Evolutionary conservation across 371 early-diverging fungal species (phyloP).

Genomic region (Mortierella sp.): DNA sequence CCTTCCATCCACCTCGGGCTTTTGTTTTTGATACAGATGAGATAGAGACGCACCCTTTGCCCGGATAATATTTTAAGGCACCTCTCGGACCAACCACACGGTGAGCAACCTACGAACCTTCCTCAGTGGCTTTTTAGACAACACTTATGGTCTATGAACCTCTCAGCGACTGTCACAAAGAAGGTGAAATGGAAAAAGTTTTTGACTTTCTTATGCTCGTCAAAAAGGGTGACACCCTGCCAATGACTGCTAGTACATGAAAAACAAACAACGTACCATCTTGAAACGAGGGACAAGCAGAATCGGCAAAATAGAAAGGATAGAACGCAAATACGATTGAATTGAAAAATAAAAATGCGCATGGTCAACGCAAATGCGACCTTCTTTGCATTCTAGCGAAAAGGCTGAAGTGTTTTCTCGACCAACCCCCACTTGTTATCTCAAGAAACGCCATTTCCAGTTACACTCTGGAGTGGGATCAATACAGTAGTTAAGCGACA

Average conservation of each 20-base stretch:
- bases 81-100: background rate
- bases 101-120: background rate
- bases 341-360: background rate
- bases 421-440: no score
- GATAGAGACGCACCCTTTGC: no score
- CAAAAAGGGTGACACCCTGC: background rate
- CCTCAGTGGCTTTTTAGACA: background rate
- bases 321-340: background rate
- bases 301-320: background rate
- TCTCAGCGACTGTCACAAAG: no score
- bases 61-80: constrained; percentile 10
- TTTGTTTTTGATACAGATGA: no score
- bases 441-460: no score
- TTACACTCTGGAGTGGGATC: background rate
- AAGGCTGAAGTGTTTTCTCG: background rate
- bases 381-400: background rate
- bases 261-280: background rate
- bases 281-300: constrained; percentile 1
- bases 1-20: background rate
- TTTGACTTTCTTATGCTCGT: background rate
- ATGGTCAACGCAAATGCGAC: background rate
- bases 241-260: background rate
- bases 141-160: no score
- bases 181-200: background rate
- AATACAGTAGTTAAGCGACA: background rate